Base-by-base conservation (phyloP, 179 eudicot species). In the Beta corolliflora region DNA sequence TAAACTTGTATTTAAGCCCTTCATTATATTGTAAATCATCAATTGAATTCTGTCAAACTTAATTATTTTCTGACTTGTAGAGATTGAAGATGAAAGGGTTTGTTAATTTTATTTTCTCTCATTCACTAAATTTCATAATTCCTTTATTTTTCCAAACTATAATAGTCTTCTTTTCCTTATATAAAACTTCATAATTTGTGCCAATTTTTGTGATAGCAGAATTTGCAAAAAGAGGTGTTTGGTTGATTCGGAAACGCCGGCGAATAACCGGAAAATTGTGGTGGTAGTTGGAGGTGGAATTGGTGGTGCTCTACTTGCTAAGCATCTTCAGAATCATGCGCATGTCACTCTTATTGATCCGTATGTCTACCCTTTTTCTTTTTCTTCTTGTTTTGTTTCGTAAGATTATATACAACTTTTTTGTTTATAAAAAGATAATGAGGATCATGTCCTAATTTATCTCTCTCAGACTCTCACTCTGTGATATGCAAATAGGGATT, bases 201-300 rank as follows among this genome's bases (percentile, higher is more conserved):
- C 5, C 7, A 9, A 7, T 4, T 18, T 25, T 45, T 45, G 55
- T 46, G 73, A 13, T 29, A 68, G 72, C 16, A 70, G 9, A 4
- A 50, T 73, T 29, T 73, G 63, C 48, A 14, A 73, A 73, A 2
- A 25, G 4, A 72, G 44, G 60, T 7, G 31, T 46, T 70, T 19
- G 52, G 54, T 70, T 45, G 55, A 70, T 46, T 71, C 41, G 41
- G 15, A 73, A 73, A 73, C 54, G 76, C 36, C 12, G 19, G 55
- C 15, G 21, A 68, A 68, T 61, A 19, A 61, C 68, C 77, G 41
- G 2, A 91, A 86, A 83, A 79, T 86, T 7, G 93, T 92, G 80
- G 97, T 91, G 74, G 85, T 92, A 19, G 79, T 91, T 3, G 97
- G 94, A 53, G 97, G 97, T 31, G 97, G 97, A 46, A 84, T 91